phyloP scores from a whole-genome alignment of 495 filamentous ascomycete genomes.

The Aspergillus mulundensis region DNA sequence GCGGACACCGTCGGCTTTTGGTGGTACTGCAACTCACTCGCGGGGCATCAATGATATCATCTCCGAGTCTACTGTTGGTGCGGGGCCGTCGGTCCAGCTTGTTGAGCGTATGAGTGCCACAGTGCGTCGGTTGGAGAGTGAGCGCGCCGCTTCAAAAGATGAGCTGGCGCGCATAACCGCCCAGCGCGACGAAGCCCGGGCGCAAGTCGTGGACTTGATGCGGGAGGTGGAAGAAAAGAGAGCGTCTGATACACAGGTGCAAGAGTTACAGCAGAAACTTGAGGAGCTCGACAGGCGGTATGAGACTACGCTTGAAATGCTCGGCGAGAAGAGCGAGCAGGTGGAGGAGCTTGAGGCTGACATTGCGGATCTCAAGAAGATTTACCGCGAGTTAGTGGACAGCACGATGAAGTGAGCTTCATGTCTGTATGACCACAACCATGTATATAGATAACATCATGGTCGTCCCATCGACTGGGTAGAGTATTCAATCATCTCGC shows the following conservation, averaged over 20 bases:
- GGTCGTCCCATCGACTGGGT: background rate
- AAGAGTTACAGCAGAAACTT: conserved; percentile 63
- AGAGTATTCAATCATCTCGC: background rate
- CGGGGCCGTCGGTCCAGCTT: conserved; percentile 90
- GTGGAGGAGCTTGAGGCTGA: conserved; percentile 88
- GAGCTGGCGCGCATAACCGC: conserved; percentile 72
- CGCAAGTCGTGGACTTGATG: conserved; percentile 85
- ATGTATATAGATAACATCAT: conserved; percentile 13
- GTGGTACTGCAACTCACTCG: conserved; percentile 33
- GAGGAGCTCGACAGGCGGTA: conserved; percentile 61
- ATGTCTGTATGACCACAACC: conserved; percentile 1
- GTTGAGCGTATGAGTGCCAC: conserved; percentile 95
- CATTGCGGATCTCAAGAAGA: conserved; percentile 86
- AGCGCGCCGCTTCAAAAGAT: conserved; percentile 80
- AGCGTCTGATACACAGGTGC: conserved; percentile 53
- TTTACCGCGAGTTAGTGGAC: conserved; percentile 90
- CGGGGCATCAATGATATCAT: conserved; percentile 82
- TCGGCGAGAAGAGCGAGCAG: conserved; percentile 93
- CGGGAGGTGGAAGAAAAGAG: conserved; percentile 72
- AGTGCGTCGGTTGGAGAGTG: conserved; percentile 84
- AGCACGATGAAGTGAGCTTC: conserved; percentile 61
- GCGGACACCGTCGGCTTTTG: conserved; percentile 54
- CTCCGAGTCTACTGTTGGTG: conserved; percentile 80
- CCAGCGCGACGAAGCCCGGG: conserved; percentile 87
- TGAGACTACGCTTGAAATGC: conserved; percentile 86